Evolutionary conservation across 192 early-diverging fungal genomes (phyloP), one percentile per base, ranked within the genome.

Genomic region (Gorgonomyces haynaldii): DNA sequence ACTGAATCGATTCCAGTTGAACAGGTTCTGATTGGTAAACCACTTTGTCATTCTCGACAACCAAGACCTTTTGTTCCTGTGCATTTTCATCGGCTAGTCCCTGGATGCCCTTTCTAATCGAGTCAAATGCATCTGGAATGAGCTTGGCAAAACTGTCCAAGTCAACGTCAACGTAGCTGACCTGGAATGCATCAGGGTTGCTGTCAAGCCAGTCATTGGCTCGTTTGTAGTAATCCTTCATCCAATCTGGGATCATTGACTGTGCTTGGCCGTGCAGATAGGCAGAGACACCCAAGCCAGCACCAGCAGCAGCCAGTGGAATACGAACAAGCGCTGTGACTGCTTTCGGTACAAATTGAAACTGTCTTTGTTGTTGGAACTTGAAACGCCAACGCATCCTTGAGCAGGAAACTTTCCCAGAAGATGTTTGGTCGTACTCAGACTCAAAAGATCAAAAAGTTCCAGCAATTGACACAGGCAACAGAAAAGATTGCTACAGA

Each of bases 191-290:
- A n/a, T n/a, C n/a, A n/a, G n/a, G n/a, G n/a, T n/a, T n/a, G n/a
- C n/a, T n/a, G n/a, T n/a, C n/a, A n/a, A n/a, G n/a, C n/a, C 38
- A 66, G 1, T 61, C 54, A 12, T 56, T 60, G 2, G 63, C 55
- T 29, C 64, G 50, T 9, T 34, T 16, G 22, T 53, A 50, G 13
- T 60, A 54, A 22, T 69, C 62, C 9, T 54, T 48, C 25, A 64
- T 28, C 70, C 70, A 73, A 22, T 65, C 70, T 3, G 70, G 70
- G 4, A 72, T 52, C 25, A 61, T 54, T n/a, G 57, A 39, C 38
- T 61, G 46, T 34, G 59, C 23, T 37, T 82, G 81, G 45, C 78
- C 78, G 31, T 79, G 66, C 1, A 77, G 74, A 43, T 78, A 68
- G 12, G 78, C 70, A 6, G 72, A 59, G 35, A 67, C 71, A 16